Conservation (phyloP, 352 stramenopile genomes). For the Pythium aphanidermatum region DNA sequence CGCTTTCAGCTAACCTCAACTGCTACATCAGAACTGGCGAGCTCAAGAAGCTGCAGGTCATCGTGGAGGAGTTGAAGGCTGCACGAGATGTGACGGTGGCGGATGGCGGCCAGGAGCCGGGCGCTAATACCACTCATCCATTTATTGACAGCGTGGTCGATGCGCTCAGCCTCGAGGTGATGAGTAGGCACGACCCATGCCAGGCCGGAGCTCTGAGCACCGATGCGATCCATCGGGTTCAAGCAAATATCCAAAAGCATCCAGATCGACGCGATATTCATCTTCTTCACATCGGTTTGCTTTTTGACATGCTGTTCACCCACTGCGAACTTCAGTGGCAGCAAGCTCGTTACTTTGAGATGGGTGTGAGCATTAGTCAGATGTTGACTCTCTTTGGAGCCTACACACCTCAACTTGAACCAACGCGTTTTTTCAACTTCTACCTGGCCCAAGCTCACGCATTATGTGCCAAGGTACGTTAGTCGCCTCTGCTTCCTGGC, state of each 20-base stretch:
- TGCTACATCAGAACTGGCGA: no score
- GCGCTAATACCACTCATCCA: conserved; percentile 19
- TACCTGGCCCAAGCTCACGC: conserved; percentile 51
- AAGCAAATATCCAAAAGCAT: conserved; percentile 43
- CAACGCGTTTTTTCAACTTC: conserved; percentile 39
- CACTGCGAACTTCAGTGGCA: conserved; percentile 52
- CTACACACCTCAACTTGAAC: conserved; percentile 39
- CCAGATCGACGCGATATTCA: conserved; percentile 27
- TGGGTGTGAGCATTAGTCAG: conserved; percentile 51
- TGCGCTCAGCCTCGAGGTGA: conserved; percentile 28
- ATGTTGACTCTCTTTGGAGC: conserved; percentile 48
- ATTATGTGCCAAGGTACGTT: conserved; percentile 58
- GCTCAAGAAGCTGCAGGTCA: conserved; percentile 16
- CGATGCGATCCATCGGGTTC: conserved; percentile 40
- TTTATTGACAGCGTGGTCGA: conserved; percentile 58
- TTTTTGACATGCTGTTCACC: conserved; percentile 67
- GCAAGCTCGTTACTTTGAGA: conserved; percentile 61
- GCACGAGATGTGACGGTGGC: conserved; percentile 3
- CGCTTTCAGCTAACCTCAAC: no score
- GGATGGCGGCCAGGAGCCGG: not conserved
- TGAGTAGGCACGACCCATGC: conserved; percentile 29
- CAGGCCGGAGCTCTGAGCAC: conserved; percentile 43
- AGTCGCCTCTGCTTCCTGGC: no score
- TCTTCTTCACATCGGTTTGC: conserved; percentile 39
- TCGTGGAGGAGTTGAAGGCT: not conserved